Conservation (phyloP, 805 yeast genomes). For the Lachancea nothofagi region DNA sequence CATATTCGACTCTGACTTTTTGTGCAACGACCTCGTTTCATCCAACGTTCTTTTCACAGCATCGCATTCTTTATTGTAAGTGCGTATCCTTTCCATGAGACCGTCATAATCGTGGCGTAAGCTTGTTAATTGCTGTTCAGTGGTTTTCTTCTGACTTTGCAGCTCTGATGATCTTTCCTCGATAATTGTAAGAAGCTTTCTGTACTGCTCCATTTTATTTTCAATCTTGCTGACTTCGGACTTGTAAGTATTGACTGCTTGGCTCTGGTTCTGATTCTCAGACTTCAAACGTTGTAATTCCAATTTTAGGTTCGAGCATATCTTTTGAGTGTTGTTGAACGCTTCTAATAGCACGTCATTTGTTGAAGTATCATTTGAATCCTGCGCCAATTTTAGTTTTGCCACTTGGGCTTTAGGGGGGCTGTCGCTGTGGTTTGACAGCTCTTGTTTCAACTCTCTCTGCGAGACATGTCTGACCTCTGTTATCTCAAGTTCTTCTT, state of each 20-base stretch:
- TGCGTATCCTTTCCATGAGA: conserved; percentile 16
- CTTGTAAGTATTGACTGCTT: conserved; percentile 22
- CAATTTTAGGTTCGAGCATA: conserved; percentile 32
- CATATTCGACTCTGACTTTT: conserved; percentile 17
- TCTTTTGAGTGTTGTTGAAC: conserved; percentile 36
- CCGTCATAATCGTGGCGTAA: conserved; percentile 24
- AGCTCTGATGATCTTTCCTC: conserved; percentile 23
- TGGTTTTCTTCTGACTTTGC: conserved; percentile 20
- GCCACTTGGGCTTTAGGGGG: conserved; percentile 1
- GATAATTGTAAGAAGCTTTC: conserved; percentile 18
- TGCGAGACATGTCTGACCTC: conserved; percentile 32
- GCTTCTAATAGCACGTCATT: conserved; percentile 38
- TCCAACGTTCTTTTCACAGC: conserved; percentile 23
- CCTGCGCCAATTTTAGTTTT: not conserved
- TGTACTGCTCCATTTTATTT: conserved; percentile 22
- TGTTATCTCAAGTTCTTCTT: conserved; percentile 38
- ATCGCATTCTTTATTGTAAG: conserved; percentile 20
- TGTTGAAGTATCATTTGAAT: conserved; percentile 21
- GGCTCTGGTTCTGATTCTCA: conserved; percentile 25
- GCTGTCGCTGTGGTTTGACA: not conserved
- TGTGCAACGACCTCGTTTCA: conserved; percentile 23
- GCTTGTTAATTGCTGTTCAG: conserved; percentile 18
- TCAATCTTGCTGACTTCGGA: conserved; percentile 20
- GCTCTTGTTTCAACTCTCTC: not conserved
- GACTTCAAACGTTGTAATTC: conserved; percentile 29